These are phyloP conservation scores for Barbarea vulgaris DNA, from an alignment of 345 rosid species.

Conservation along the genomic window DNA sequence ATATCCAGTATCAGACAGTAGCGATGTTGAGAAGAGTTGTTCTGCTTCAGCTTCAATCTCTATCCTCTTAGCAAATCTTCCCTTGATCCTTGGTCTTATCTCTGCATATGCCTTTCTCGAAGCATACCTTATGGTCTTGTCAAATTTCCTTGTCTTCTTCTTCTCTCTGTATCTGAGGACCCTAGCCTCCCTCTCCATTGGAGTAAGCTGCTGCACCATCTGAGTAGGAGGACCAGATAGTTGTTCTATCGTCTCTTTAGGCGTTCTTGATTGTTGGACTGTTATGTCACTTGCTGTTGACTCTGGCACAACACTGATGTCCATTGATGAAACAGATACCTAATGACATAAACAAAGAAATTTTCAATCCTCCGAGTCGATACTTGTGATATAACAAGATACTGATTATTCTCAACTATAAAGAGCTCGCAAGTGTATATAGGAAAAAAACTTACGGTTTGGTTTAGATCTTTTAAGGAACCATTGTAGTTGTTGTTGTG, in stretches of 20 bases:
- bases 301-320: constrained; percentile 72
- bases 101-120: constrained; percentile 98
- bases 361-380: not conserved
- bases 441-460: constrained; percentile 48
- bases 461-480: constrained; percentile 46
- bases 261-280: constrained; percentile 51
- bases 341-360: constrained; percentile 25
- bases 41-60: constrained; percentile 64
- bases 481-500: constrained; percentile 54
- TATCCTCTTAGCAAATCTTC: constrained; percentile 83
- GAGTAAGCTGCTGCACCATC: constrained; percentile 66
- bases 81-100: constrained; percentile 89
- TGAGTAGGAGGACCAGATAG: constrained; percentile 53
- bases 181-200: constrained; percentile 88
- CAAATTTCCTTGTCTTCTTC: constrained; percentile 85
- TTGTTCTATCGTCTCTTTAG: constrained; percentile 67
- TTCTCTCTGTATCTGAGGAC: constrained; percentile 94
- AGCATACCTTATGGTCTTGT: constrained; percentile 96
- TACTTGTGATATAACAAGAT: not conserved
- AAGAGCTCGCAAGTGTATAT: not conserved
- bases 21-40: constrained; percentile 59
- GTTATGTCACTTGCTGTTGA: constrained; percentile 68
- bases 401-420: not conserved
- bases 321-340: constrained; percentile 75
- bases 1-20: constrained; percentile 58